Conservation (phyloP, 2,329 filamentous ascomycete genomes). For the Penicillium decumbens region DNA sequence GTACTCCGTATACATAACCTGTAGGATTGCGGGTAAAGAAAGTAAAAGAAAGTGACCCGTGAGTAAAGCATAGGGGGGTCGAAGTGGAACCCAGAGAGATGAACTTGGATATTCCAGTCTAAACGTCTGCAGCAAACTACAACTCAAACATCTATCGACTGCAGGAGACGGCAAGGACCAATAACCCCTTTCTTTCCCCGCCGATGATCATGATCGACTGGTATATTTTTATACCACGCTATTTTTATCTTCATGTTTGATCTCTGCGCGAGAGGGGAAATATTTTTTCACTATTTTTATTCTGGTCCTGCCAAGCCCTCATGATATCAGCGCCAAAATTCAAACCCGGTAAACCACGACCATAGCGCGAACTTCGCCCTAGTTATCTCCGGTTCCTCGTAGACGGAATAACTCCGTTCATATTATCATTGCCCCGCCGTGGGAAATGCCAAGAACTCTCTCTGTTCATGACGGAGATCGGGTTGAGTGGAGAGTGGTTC, state of each 20-base stretch:
- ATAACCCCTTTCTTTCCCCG: conserved; percentile 7
- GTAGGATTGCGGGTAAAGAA: background rate
- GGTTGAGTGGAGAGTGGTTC: too few species aligned
- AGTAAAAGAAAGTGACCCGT: background rate
- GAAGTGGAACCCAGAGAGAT: conserved; percentile 11
- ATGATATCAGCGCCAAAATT: conserved; percentile 7
- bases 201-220: conserved; percentile 4
- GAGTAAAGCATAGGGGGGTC: conserved; percentile 9
- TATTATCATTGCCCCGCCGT: too few species aligned
- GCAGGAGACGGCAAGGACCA: conserved; percentile 6
- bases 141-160: conserved; percentile 1
- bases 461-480: conserved; percentile 14
- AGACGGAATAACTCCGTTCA: too few species aligned
- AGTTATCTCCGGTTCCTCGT: background rate
- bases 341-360: background rate
- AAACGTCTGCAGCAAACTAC: background rate
- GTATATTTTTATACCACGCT: conserved; percentile 11
- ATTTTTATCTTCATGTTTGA: background rate
- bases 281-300: background rate
- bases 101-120: too few species aligned
- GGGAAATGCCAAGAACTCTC: conserved; percentile 22
- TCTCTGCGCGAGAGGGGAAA: conserved; percentile 3
- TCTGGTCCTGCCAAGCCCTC: conserved; percentile 16
- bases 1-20: too few species aligned
- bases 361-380: background rate